Evolutionary conservation across 352 stramenopile genomes (phyloP).

Genomic region (Globisporangium okanoganense): DNA sequence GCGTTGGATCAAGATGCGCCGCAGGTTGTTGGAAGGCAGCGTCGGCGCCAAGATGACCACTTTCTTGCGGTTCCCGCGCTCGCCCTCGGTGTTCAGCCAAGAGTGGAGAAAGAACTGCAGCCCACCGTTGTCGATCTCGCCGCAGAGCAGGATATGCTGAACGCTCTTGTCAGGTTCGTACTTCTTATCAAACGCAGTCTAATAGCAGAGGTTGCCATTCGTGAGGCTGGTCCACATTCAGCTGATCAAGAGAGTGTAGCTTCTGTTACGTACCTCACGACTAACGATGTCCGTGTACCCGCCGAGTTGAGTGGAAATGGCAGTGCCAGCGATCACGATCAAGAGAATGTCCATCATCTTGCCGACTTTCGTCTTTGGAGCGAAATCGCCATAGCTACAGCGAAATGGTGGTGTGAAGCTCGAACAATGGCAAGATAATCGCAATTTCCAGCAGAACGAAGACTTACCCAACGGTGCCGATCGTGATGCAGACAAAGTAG

Average conservation of each 20-base stretch:
- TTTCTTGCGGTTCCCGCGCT: constrained; percentile 46
- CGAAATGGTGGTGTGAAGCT: background rate
- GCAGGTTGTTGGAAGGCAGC: constrained; percentile 52
- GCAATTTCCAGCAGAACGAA: background rate
- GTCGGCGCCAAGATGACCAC: constrained; percentile 70
- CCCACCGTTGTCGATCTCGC: constrained; percentile 64
- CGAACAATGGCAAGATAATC: background rate
- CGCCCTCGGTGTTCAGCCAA: constrained; percentile 66
- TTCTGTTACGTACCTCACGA: constrained; percentile 37
- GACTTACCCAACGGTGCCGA: constrained; percentile 72
- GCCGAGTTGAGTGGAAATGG: constrained; percentile 71
- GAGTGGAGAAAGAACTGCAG: constrained; percentile 79
- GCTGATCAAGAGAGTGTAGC: background rate
- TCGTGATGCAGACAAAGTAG: constrained; percentile 86
- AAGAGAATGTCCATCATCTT: constrained; percentile 67
- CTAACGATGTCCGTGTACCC: constrained; percentile 66
- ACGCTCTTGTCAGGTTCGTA: constrained; percentile 58
- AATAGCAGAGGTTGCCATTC: background rate
- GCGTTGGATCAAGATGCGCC: constrained; percentile 58
- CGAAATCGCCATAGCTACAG: constrained; percentile 60
- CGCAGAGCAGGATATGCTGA: constrained; percentile 75
- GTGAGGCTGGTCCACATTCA: background rate
- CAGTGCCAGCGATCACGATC: constrained; percentile 63
- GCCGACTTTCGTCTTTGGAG: constrained; percentile 52
- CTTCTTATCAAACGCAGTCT: constrained; percentile 82